A percentile compares a stretch with the other conserved stretches of the same genome.
Conservation (phyloP, 2,329 filamentous ascomycete genomes). For the Cytospora piceae region DNA sequence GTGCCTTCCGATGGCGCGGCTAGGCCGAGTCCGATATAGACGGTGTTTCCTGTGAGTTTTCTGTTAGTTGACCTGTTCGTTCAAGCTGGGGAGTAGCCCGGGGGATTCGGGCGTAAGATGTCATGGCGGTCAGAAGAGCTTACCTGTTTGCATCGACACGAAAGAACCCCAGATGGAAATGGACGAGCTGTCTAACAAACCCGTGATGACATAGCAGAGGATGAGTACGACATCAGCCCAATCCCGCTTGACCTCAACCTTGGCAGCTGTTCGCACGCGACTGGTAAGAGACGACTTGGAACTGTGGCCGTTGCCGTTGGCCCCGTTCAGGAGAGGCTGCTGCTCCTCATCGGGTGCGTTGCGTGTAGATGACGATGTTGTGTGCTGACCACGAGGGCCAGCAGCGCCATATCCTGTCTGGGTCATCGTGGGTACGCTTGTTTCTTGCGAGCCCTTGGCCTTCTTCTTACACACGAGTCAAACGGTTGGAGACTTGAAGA, state of each 20-base stretch:
- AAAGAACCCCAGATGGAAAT: slow-evolving; percentile 80
- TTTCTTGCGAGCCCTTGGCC: neutral
- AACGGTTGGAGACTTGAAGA: neutral
- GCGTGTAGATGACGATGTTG: slow-evolving; percentile 16
- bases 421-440: slow-evolving; percentile 20
- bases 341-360: slow-evolving; percentile 38
- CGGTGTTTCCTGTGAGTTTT: slow-evolving; percentile 66
- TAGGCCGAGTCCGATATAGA: slow-evolving; percentile 78
- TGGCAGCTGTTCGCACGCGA: slow-evolving; percentile 42
- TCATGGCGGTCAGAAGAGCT: slow-evolving; percentile 31
- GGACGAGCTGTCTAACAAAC: slow-evolving; percentile 75
- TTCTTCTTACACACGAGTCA: neutral
- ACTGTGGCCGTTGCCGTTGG: slow-evolving; percentile 25
- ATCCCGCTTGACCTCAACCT: slow-evolving; percentile 57
- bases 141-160: slow-evolving; percentile 82
- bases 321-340: slow-evolving; percentile 42
- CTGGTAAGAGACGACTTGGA: slow-evolving; percentile 31
- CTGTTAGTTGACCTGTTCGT: neutral
- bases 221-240: slow-evolving; percentile 72
- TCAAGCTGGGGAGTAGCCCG: no score
- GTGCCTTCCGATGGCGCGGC: slow-evolving; percentile 57
- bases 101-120: no score
- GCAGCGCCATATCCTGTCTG: slow-evolving; percentile 25
- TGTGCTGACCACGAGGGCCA: slow-evolving; percentile 5
- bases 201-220: slow-evolving; percentile 76